A percentile compares a stretch with the other conserved stretches of the same genome.
Evolutionary conservation across 192 early-diverging fungal species (phyloP).

Genomic region (Coemansia sp.): DNA sequence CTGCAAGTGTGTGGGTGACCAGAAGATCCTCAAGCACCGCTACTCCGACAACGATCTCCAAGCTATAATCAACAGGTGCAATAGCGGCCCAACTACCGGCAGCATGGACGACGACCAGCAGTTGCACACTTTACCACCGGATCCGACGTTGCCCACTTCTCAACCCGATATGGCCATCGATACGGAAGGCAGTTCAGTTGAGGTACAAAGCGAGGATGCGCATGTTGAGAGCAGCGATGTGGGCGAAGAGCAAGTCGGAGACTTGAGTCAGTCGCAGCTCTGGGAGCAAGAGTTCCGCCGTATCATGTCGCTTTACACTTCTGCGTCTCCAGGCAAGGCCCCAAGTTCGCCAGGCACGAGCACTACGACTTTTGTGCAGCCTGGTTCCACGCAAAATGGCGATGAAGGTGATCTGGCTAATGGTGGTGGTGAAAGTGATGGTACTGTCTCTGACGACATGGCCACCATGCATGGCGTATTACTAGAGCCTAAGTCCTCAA

Average conservation of each 20-base stretch:
- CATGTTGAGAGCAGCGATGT: neutral
- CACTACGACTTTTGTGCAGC: neutral
- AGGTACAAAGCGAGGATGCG: neutral
- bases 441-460: constrained; percentile 2
- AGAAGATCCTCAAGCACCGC: constrained; percentile 54
- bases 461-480: neutral
- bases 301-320: constrained; percentile 41
- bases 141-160: neutral
- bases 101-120: neutral
- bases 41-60: constrained; percentile 57
- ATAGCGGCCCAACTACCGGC: neutral
- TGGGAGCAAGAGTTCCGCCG: constrained; percentile 54
- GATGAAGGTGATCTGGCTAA: neutral
- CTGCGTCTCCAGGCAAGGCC: neutral
- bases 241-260: neutral
- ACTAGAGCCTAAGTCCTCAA: neutral
- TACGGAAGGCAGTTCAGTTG: neutral
- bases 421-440: constrained; percentile 11
- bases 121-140: neutral
- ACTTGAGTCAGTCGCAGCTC: constrained; percentile 32
- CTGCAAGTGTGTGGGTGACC: constrained; percentile 53
- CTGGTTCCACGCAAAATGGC: neutral
- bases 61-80: constrained; percentile 30
- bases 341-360: neutral
- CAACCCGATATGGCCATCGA: neutral